phyloP scores from a whole-genome alignment of 83 land plant species.

The Larix sibirica region DNA sequence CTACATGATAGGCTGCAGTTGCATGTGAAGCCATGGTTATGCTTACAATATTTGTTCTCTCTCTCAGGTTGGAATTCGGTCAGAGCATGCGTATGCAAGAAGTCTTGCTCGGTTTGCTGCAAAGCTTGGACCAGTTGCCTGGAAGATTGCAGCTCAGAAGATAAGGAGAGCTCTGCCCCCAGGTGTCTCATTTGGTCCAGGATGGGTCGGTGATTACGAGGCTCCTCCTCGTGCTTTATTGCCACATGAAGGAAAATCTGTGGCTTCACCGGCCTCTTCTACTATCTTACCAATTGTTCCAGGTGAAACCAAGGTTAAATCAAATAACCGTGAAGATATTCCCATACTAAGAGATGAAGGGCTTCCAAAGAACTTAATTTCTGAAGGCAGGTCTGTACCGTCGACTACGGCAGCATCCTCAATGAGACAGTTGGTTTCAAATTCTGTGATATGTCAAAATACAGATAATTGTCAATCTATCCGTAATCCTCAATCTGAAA shows the following conservation, averaged over 20 bases:
- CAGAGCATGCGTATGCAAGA: conserved; percentile 79
- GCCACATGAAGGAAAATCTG: neutral
- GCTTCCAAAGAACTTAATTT: neutral
- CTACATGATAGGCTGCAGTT: neutral
- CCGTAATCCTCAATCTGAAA: conserved; percentile 18
- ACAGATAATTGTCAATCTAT: conserved; percentile 8
- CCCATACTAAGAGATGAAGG: neutral
- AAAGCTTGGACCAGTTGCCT: conserved; percentile 66
- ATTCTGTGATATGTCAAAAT: neutral
- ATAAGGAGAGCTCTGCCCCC: conserved; percentile 69
- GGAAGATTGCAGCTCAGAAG: conserved; percentile 72
- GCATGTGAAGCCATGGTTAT: neutral
- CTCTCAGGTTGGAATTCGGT: conserved; percentile 67
- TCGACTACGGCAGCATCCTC: conserved; percentile 4
- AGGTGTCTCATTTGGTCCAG: conserved; percentile 82
- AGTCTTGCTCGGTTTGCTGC: conserved; percentile 88
- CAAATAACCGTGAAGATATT: neutral
- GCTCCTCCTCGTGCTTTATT: conserved; percentile 4
- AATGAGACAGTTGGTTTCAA: neutral
- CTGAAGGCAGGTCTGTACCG: conserved; percentile 20
- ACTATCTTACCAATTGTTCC: neutral
- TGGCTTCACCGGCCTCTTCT: neutral
- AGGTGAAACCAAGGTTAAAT: conserved; percentile 12
- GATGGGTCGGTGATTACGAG: conserved; percentile 89
- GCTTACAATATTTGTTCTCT: neutral